A percentile compares a stretch with the other conserved stretches of the same genome.
phyloP scores from a whole-genome alignment of 306 rosid genomes.

The Bauhinia variegata region DNA sequence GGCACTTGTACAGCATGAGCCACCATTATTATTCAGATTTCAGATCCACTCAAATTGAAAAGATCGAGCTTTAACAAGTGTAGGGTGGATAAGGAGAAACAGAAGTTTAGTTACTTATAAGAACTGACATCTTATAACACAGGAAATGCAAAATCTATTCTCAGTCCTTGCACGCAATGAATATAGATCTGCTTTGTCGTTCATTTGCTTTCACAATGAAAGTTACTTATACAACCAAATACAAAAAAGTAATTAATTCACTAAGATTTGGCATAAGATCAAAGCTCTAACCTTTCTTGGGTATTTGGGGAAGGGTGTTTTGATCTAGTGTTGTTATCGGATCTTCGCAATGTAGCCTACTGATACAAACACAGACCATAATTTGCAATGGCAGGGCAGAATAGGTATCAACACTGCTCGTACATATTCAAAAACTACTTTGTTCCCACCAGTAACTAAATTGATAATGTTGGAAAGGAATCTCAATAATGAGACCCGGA shows the following conservation, averaged over 20 bases:
- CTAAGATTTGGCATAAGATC: not conserved
- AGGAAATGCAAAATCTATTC: not conserved
- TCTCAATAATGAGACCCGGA: constrained; percentile 16
- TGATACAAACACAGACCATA: no score
- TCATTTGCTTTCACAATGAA: not conserved
- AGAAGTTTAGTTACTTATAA: not conserved
- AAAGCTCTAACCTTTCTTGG: no score
- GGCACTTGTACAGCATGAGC: no score
- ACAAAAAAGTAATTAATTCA: not conserved
- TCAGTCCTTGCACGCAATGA: not conserved
- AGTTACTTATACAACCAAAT: not conserved
- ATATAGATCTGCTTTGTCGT: not conserved
- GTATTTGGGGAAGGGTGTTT: no score
- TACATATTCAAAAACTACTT: not conserved
- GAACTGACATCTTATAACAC: not conserved
- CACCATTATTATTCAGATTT: no score
- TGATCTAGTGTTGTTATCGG: no score
- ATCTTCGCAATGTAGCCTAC: no score
- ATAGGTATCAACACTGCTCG: not conserved
- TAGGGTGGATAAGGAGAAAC: not conserved
- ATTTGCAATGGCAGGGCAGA: no score
- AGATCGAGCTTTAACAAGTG: not conserved
- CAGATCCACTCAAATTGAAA: no score
- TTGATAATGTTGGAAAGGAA: not conserved
- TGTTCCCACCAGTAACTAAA: not conserved